Base-by-base conservation (phyloP, 306 rosid species). In the Gynostemma pentaphyllum region DNA sequence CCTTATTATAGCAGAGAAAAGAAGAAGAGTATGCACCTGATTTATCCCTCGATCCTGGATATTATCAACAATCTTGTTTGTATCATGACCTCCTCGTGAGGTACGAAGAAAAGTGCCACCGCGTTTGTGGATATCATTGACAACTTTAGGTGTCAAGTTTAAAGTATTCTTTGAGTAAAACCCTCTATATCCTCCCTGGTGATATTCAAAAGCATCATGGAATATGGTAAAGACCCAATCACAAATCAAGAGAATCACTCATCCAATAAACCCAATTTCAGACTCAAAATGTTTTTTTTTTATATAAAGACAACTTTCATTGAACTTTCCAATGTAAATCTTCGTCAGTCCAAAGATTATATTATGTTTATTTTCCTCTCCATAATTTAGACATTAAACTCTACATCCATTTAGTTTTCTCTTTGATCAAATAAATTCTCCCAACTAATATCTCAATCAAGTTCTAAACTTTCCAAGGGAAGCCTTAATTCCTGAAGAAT, bases 41-140 rank as follows among this genome's bases (percentile, higher is more conserved):
- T 88, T 92, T 77, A 92, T 92, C 71, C 90, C 88, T 11, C 90
- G 84, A 70, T 92, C 96, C 64, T 84, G 80, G 51, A 92, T 84
- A 75, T 88, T 92, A 79, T 92, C 98, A 50, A 92, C 96, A 69
- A 88, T 92, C 89, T 92, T 92, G 56, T 86, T 72, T 41, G 96
- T 86, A 76, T 92, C 96, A 78, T 92, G 95, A 62, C 95, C 98
- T 72, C 98, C 98, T 22, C 96, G 86, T 71, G 98, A 92, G 69
- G 98, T 88, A 54, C 82, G 80, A 70, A 92, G 98, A 79, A 84
- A 77, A 56, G 94, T 88, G 23, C 98, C 98, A 72, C 96, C 98
- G 8, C 82, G 82, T 74, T 88, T 88, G 77, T 88, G 98, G 60
- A 92, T 84, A 71, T 92, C 79, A 68, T 76, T 80, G 72, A 88